Evolutionary conservation across 305 asterid genomes (phyloP), one percentile per base, ranked within the genome.

Genomic region (Rubia peregrina): DNA sequence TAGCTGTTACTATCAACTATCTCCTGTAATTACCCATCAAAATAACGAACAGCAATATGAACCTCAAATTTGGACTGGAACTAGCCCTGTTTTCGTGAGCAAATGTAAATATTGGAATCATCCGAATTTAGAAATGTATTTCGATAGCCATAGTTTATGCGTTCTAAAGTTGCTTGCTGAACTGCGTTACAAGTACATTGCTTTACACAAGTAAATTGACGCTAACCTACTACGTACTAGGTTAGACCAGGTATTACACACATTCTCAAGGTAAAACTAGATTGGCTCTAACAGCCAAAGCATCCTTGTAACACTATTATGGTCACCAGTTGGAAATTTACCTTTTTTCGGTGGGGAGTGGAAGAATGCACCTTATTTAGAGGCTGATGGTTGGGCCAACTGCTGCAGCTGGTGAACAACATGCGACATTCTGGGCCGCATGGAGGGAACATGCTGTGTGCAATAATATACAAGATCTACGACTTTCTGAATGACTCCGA

Each of bases 401-500:
- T 89, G 98, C 79, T 90, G 98, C 75, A 93, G 79, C 90, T 93
- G 98, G 84, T 93, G 98, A 74, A 93, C 97, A 24, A 93, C 94
- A 22, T 93, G 96, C 0, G 98, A 93, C 98, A 93, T 93, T 75
- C 98, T 77, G 30, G 98, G 98, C 4, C 98, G 92, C 98, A 91
- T 89, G 0, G 98, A 93, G 0, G 98, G 98, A 5, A 93, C 96
- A 59, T 93, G 95, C 74, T 93, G 98, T 10, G 97, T 93, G 89
- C 98, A 93, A 24, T 96, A 86, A 80, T 93, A 93, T 7, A 93
- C 98, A 38, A 93, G 97, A 80, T 93, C 98, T 26, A 93, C 98
- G 4, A 91, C 95, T 71, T 89, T 93, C 84, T 93, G 98, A 65
- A 91, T 77, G 0, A 85, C 88, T 68, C 88, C 95, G 42, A 83